Evolutionary conservation across 2,329 filamentous ascomycete species (phyloP).

Genomic region (Talaromyces sp.): DNA sequence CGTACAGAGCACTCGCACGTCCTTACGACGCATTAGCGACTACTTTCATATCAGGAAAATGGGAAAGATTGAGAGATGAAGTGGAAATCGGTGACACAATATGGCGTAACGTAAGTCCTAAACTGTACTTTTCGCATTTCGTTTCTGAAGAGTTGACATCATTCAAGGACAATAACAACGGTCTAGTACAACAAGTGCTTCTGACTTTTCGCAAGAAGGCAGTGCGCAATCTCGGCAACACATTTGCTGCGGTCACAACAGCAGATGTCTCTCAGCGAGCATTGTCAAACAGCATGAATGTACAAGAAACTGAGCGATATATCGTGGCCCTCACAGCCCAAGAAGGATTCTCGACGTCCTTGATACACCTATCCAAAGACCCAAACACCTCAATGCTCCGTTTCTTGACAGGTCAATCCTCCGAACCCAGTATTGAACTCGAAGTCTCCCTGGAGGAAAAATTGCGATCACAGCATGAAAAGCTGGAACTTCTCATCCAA

Average conservation of each 20-base stretch:
- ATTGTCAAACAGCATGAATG: slow-evolving; percentile 26
- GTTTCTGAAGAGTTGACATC: slow-evolving; percentile 11
- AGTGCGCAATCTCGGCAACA: slow-evolving; percentile 67
- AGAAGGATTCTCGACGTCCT: slow-evolving; percentile 50
- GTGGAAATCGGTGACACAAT: slow-evolving; percentile 56
- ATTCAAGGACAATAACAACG: slow-evolving; percentile 65
- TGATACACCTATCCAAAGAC: slow-evolving; percentile 44
- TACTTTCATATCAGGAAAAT: slow-evolving; percentile 62
- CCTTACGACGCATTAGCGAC: slow-evolving; percentile 69
- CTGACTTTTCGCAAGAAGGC: slow-evolving; percentile 71
- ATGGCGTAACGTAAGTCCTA: slow-evolving; percentile 56
- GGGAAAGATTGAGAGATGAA: slow-evolving; percentile 61
- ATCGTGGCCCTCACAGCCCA: slow-evolving; percentile 48
- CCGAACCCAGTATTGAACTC: slow-evolving; percentile 32
- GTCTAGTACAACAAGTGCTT: slow-evolving; percentile 67
- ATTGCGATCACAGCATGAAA: slow-evolving; percentile 49
- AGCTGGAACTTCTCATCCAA: slow-evolving; percentile 50
- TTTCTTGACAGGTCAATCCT: slow-evolving; percentile 43
- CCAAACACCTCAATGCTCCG: slow-evolving; percentile 50
- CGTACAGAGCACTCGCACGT: slow-evolving; percentile 59
- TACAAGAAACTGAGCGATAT: slow-evolving; percentile 32
- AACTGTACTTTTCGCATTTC: not conserved
- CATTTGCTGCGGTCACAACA: slow-evolving; percentile 65
- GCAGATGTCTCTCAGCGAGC: slow-evolving; percentile 43
- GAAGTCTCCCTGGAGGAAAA: slow-evolving; percentile 39